phyloP scores from a whole-genome alignment of 768 basidiomycete genomes.

The Mycena olivaceomarginata region DNA sequence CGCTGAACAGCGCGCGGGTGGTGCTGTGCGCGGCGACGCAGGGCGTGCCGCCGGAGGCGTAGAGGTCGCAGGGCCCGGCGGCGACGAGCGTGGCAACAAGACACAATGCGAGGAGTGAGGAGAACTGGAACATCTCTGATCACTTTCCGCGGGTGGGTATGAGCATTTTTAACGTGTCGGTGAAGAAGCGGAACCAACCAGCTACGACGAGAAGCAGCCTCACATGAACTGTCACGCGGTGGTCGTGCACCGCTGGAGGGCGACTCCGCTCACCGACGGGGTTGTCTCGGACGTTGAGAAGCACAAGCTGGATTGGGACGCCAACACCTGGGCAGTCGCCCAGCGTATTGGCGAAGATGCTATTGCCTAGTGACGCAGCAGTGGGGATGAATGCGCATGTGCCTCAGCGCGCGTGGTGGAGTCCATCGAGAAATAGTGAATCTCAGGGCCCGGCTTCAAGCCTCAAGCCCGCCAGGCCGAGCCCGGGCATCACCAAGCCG shows the following conservation, averaged over 20 bases:
- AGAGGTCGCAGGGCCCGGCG: background rate
- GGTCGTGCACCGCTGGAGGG: too few species aligned
- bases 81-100: slow-evolving; percentile 33
- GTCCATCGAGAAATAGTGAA: background rate
- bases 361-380: background rate
- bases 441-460: too few species aligned
- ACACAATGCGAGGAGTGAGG: slow-evolving; percentile 34
- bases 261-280: slow-evolving; percentile 5
- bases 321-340: slow-evolving; percentile 22
- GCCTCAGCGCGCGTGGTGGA: slow-evolving; percentile 11
- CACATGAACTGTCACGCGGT: too few species aligned
- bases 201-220: too few species aligned
- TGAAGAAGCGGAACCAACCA: too few species aligned
- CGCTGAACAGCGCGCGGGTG: slow-evolving; percentile 32
- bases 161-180: background rate
- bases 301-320: slow-evolving; percentile 17
- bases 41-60: slow-evolving; percentile 35
- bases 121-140: slow-evolving; percentile 34
- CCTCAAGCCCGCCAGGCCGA: too few species aligned
- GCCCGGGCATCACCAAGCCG: too few species aligned
- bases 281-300: slow-evolving; percentile 19
- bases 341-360: background rate
- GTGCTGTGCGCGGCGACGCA: slow-evolving; percentile 39
- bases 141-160: slow-evolving; percentile 14
- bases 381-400: slow-evolving; percentile 17